Evolutionary conservation across 1,139 yeast genomes (phyloP).

Genomic region (Protomyces gravidus): DNA sequence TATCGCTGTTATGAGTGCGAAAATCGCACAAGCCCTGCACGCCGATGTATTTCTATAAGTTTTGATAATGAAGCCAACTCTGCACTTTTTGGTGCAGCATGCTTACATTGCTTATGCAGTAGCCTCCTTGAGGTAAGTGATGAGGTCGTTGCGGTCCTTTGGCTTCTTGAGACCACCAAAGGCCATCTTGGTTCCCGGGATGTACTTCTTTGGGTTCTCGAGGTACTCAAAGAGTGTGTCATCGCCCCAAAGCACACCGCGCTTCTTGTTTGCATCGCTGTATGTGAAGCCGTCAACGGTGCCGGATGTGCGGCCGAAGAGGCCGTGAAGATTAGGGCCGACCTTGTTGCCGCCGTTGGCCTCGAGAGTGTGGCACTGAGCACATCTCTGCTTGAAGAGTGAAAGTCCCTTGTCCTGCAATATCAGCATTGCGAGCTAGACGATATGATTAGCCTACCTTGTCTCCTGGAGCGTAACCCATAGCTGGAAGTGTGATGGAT

Average conservation of each 20-base stretch:
- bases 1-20: not conserved
- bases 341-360: constrained; percentile 97
- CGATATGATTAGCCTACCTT: too few relatives aligned
- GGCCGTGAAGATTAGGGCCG: constrained; percentile 94
- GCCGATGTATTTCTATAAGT: not conserved
- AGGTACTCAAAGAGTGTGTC: constrained; percentile 91
- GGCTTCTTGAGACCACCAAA: constrained; percentile 99
- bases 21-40: too few relatives aligned
- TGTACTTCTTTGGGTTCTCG: constrained; percentile 99
- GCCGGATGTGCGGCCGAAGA: constrained; percentile 89
- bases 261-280: constrained; percentile 96
- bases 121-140: constrained; percentile 50
- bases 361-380: constrained; percentile 98
- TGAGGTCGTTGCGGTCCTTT: constrained; percentile 95
- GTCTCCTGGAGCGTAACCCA: not conserved
- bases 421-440: too few relatives aligned
- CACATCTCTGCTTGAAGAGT: constrained; percentile 96
- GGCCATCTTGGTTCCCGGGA: constrained; percentile 99
- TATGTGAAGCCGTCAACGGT: constrained; percentile 87
- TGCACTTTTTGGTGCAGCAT: too few relatives aligned
- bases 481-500: too few relatives aligned
- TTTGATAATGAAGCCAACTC: not conserved
- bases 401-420: constrained; percentile 73
- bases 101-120: constrained; percentile 10
- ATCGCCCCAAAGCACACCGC: constrained; percentile 76